Conservation (phyloP, 768 basidiomycete genomes). For the Lepiota brunneoincarnata region DNA sequence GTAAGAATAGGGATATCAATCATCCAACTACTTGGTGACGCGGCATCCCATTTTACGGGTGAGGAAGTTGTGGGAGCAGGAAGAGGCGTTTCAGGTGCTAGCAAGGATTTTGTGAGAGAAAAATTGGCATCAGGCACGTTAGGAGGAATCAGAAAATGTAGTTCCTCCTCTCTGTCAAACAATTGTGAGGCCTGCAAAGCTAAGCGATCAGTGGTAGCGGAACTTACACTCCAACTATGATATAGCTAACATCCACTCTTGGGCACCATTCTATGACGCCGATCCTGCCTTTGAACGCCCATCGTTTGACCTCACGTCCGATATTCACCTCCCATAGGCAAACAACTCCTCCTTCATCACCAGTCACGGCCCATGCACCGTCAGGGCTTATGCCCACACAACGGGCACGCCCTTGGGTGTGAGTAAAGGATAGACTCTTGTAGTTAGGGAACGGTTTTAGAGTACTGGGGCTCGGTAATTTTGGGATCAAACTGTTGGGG, state of each 20-base stretch:
- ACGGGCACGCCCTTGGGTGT: slow-evolving; percentile 66
- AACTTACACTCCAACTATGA: slow-evolving; percentile 78
- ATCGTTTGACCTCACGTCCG: slow-evolving; percentile 84
- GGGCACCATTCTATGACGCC: slow-evolving; percentile 94
- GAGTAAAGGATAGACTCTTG: slow-evolving; percentile 66
- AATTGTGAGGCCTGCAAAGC: slow-evolving; percentile 13
- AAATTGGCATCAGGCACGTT: slow-evolving; percentile 61
- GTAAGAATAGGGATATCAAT: slow-evolving; percentile 59
- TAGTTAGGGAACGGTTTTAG: slow-evolving; percentile 94
- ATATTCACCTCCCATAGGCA: slow-evolving; percentile 91
- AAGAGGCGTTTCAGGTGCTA: slow-evolving; percentile 64
- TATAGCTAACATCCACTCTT: slow-evolving; percentile 73
- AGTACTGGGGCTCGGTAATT: slow-evolving; percentile 88
- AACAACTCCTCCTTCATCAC: slow-evolving; percentile 85
- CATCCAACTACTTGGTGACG: slow-evolving; percentile 41
- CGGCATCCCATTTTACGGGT: slow-evolving; percentile 67
- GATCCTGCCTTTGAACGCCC: slow-evolving; percentile 79
- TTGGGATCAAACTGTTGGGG: slow-evolving; percentile 87
- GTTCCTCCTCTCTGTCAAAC: slow-evolving; percentile 66
- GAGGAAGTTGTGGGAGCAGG: slow-evolving; percentile 55
- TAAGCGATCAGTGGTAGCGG: slow-evolving; percentile 2
- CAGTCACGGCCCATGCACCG: slow-evolving; percentile 89
- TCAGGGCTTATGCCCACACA: slow-evolving; percentile 81
- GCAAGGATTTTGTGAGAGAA: slow-evolving; percentile 56
- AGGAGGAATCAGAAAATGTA: slow-evolving; percentile 82